phyloP scores from a whole-genome alignment of 805 yeast genomes.

The Brettanomyces bruxellensis region DNA sequence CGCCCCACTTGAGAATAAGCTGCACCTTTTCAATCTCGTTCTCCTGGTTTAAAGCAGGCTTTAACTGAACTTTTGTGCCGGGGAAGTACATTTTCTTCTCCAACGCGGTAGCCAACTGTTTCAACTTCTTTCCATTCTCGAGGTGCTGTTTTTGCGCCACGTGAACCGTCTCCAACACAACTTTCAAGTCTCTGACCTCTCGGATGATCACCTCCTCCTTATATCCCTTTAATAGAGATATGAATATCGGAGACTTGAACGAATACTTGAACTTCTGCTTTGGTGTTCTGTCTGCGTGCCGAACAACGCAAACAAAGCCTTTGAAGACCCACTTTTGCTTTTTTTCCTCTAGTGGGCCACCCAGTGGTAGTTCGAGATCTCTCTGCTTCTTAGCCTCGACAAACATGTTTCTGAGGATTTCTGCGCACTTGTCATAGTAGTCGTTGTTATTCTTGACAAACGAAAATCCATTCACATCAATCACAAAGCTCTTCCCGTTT shows the following conservation, averaged over 20 bases:
- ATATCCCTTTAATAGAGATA: conserved; percentile 84
- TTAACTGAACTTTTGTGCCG: conserved; percentile 92
- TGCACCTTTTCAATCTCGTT: conserved; percentile 88
- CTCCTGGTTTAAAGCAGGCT: conserved; percentile 65
- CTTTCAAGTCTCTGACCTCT: conserved; percentile 75
- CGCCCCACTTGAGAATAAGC: conserved; percentile 96
- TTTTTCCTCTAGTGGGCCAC: conserved; percentile 35
- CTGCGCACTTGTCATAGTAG: conserved; percentile 79
- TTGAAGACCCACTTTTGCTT: conserved; percentile 94
- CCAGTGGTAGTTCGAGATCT: conserved; percentile 8
- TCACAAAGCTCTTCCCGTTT: conserved; percentile 79
- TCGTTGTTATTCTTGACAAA: conserved; percentile 87
- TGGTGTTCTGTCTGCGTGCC: conserved; percentile 98
- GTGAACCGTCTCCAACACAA: conserved; percentile 76
- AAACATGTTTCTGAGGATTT: conserved; percentile 68
- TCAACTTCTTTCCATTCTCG: conserved; percentile 74
- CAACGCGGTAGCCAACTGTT: conserved; percentile 70
- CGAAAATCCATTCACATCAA: conserved; percentile 96
- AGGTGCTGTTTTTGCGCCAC: conserved; percentile 70
- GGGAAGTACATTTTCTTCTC: conserved; percentile 86
- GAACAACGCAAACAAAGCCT: conserved; percentile 81
- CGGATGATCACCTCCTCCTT: conserved; percentile 93
- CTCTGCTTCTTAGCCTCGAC: conserved; percentile 43
- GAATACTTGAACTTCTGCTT: conserved; percentile 96
- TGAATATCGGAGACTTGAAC: conserved; percentile 78